A percentile compares a stretch with the other conserved stretches of the same genome.
phyloP scores from a whole-genome alignment of 1,284 basidiomycete species.

The Farysia itapuensis region DNA sequence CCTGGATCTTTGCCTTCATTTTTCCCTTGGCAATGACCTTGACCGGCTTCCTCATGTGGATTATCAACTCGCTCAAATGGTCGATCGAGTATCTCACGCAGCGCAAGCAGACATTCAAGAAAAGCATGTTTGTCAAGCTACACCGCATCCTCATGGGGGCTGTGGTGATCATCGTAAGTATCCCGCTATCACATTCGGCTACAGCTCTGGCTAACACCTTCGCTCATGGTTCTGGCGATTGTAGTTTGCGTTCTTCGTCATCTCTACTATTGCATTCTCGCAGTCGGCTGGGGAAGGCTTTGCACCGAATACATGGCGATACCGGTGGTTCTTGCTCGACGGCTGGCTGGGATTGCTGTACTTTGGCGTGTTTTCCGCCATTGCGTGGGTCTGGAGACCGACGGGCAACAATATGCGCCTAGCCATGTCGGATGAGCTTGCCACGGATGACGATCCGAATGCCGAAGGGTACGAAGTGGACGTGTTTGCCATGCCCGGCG shows the following conservation, averaged over 20 bases:
- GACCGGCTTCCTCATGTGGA: conserved; percentile 93
- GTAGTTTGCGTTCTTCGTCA: conserved; percentile 76
- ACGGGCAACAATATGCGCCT: conserved; percentile 82
- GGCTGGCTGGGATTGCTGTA: conserved; percentile 80
- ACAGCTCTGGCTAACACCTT: no score
- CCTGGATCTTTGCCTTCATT: conserved; percentile 64
- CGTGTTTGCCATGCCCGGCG: conserved; percentile 60
- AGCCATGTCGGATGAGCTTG: conserved; percentile 61
- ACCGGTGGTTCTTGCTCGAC: conserved; percentile 93
- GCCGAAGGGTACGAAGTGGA: conserved; percentile 76
- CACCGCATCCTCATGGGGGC: conserved; percentile 84
- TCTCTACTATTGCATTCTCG: conserved; percentile 87
- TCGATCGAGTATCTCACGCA: conserved; percentile 51
- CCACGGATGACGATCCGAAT: conserved; percentile 83
- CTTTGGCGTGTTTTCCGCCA: conserved; percentile 70
- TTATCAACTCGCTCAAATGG: conserved; percentile 48
- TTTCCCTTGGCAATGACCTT: conserved; percentile 91
- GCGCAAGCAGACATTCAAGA: conserved; percentile 56
- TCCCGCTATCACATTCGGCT: no score
- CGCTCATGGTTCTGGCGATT: no score
- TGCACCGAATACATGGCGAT: conserved; percentile 87
- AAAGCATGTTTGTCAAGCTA: conserved; percentile 65
- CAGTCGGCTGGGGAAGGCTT: conserved; percentile 89
- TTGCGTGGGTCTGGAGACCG: conserved; percentile 91
- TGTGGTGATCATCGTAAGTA: conserved; percentile 72